Evolutionary conservation across 106 monocot species (phyloP).

Genomic region (Triglochin maritima): DNA sequence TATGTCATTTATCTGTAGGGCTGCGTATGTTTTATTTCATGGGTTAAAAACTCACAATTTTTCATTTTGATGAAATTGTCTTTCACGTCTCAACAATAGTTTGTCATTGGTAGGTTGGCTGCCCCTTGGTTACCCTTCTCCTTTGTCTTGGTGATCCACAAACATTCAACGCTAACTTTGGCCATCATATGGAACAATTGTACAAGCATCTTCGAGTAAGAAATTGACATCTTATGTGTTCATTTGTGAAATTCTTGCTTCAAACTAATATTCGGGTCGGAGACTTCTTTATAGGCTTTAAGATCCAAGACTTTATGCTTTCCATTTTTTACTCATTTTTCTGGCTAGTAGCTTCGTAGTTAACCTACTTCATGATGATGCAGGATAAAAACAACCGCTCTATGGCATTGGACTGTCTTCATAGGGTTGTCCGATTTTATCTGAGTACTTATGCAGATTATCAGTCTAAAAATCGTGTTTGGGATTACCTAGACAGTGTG

Average conservation of each 20-base stretch:
- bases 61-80: too few species aligned
- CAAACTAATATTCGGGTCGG: too few species aligned
- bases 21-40: too few species aligned
- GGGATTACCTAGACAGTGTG: constrained; percentile 97
- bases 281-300: too few species aligned
- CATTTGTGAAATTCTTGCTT: not conserved
- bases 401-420: constrained; percentile 98
- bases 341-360: not conserved
- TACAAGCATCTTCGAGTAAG: constrained; percentile 85
- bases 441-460: constrained; percentile 71
- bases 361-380: constrained; percentile 3
- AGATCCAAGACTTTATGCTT: too few species aligned
- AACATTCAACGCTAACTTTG: constrained; percentile 72
- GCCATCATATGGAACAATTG: constrained; percentile 71
- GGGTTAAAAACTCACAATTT: too few species aligned
- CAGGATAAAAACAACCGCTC: constrained; percentile 98
- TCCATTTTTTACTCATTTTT: too few species aligned
- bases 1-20: too few species aligned
- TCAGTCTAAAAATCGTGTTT: constrained; percentile 71
- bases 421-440: constrained; percentile 91
- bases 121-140: constrained; percentile 84
- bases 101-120: constrained; percentile 48
- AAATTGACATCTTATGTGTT: not conserved
- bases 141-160: constrained; percentile 97
- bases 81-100: too few species aligned